These are phyloP conservation scores for Bipolaris bicolor DNA, from an alignment of 2,329 filamentous ascomycete genomes.

Conservation along the genomic window DNA sequence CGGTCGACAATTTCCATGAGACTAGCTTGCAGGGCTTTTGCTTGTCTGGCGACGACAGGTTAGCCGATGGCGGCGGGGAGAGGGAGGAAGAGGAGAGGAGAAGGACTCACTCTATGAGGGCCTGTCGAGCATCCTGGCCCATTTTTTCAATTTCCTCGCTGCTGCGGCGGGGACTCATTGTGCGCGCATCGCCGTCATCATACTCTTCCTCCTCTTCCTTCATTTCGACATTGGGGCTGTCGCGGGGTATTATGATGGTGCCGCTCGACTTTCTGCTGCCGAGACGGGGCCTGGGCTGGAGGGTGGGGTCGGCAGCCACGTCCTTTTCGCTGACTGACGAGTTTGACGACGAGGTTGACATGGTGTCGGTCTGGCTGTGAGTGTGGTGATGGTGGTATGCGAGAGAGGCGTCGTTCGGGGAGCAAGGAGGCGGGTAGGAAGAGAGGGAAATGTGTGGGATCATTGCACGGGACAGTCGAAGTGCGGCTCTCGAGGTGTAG, in stretches of 20 bases:
- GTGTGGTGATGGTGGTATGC: constrained; percentile 24
- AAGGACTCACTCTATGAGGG: constrained; percentile 64
- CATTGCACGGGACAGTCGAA: constrained; percentile 25
- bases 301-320: constrained; percentile 52
- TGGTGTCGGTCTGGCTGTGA: constrained; percentile 35
- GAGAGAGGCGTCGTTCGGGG: constrained; percentile 28
- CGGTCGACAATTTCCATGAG: constrained; percentile 88
- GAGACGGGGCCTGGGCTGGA: constrained; percentile 67
- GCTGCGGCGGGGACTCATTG: constrained; percentile 92
- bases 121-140: constrained; percentile 76
- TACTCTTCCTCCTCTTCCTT: constrained; percentile 76
- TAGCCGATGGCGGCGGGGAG: constrained; percentile 6
- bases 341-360: constrained; percentile 51
- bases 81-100: not conserved
- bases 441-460: constrained; percentile 28
- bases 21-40: constrained; percentile 85
- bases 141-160: constrained; percentile 89
- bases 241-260: constrained; percentile 80
- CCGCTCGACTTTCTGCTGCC: constrained; percentile 79
- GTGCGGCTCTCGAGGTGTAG: constrained; percentile 25
- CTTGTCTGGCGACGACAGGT: constrained; percentile 67
- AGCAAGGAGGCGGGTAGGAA: constrained; percentile 36
- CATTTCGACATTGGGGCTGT: constrained; percentile 74
- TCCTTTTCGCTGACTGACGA: constrained; percentile 52
- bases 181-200: constrained; percentile 85